A percentile compares a stretch with the other conserved stretches of the same genome.
Conservation (phyloP, 2,329 filamentous ascomycete species). For the Aspergillus tubingensis region DNA sequence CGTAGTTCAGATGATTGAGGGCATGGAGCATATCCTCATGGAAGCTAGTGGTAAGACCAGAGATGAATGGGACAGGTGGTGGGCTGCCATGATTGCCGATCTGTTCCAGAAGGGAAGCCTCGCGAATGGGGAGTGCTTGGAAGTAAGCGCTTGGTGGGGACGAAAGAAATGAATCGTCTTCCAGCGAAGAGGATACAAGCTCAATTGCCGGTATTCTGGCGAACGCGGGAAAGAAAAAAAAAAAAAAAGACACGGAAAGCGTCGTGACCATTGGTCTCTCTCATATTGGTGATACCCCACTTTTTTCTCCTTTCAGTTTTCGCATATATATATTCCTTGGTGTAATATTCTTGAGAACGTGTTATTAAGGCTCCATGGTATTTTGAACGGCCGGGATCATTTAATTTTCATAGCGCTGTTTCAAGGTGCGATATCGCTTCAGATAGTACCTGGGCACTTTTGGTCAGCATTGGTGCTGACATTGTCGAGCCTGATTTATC, state of each 20-base stretch:
- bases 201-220: constrained; percentile 33
- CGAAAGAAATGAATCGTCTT: constrained; percentile 50
- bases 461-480: constrained; percentile 24
- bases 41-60: constrained; percentile 83
- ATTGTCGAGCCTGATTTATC: not conserved
- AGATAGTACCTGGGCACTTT: constrained; percentile 72
- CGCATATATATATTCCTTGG: constrained; percentile 23
- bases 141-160: constrained; percentile 67
- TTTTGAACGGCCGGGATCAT: constrained; percentile 25
- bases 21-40: constrained; percentile 77
- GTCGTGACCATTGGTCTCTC: constrained; percentile 33
- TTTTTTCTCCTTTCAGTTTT: constrained; percentile 22
- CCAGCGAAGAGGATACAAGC: constrained; percentile 13
- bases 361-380: constrained; percentile 12
- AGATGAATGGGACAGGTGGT: constrained; percentile 92
- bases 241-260: constrained; percentile 25
- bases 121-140: constrained; percentile 80
- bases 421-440: constrained; percentile 83
- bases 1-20: constrained; percentile 80
- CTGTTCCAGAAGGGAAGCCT: constrained; percentile 77
- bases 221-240: constrained; percentile 24
- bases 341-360: constrained; percentile 2
- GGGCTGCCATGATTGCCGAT: constrained; percentile 81
- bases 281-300: constrained; percentile 43
- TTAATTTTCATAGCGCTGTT: constrained; percentile 70